Percentiles rank a stretch among this genome's conserved stretches.
phyloP scores from a whole-genome alignment of 768 basidiomycete species.

The Favolaschia claudopus region DNA sequence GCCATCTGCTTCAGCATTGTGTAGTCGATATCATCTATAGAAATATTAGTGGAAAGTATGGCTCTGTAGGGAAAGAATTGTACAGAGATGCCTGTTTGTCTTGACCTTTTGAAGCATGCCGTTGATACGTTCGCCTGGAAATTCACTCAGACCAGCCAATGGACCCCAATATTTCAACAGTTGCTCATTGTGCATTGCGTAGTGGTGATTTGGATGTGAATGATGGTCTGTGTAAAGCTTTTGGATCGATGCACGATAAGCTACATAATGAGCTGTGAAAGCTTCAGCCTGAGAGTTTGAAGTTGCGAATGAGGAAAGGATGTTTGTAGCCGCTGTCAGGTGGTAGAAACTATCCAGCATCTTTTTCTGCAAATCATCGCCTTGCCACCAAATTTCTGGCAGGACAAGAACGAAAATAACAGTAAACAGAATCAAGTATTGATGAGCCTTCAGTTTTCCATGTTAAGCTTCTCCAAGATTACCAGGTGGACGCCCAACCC shows the following conservation, averaged over 20 bases:
- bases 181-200: constrained; percentile 13
- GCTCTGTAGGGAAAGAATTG: neutral
- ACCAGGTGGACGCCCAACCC: constrained; percentile 17
- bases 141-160: constrained; percentile 18
- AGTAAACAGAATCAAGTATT: constrained; percentile 25
- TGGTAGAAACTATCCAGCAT: constrained; percentile 15
- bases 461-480: constrained; percentile 30
- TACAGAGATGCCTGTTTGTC: constrained; percentile 12
- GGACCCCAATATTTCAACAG: constrained; percentile 27
- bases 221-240: neutral
- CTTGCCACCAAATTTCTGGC: constrained; percentile 3
- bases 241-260: neutral
- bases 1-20: constrained; percentile 11
- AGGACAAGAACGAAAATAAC: constrained; percentile 24
- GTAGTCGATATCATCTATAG: constrained; percentile 12
- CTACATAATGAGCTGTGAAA: constrained; percentile 4
- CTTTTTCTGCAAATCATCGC: neutral
- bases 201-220: constrained; percentile 22
- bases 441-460: constrained; percentile 32
- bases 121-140: constrained; percentile 26
- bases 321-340: constrained; percentile 19
- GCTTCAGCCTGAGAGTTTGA: constrained; percentile 17
- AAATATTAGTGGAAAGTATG: neutral
- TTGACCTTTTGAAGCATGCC: constrained; percentile 4
- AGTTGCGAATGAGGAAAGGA: constrained; percentile 16